Conservation (phyloP, 2,329 filamentous ascomycete species). For the Colletotrichum sidae region DNA sequence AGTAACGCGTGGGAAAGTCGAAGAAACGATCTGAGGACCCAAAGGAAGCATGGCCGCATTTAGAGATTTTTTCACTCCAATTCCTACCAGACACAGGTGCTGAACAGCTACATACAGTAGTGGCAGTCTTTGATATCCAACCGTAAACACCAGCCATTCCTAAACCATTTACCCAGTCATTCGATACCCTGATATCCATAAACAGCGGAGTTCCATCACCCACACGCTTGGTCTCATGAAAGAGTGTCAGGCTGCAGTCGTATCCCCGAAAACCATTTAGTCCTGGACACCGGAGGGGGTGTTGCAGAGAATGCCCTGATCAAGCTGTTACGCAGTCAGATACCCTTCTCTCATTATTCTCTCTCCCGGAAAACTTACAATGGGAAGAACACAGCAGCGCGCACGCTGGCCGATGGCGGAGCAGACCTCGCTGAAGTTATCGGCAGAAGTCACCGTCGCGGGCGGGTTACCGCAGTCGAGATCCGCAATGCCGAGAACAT, state of each 20-base stretch:
- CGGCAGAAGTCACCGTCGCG: constrained; percentile 49
- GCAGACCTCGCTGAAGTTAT: constrained; percentile 60
- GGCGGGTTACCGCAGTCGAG: constrained; percentile 65
- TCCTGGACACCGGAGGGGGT: constrained; percentile 46
- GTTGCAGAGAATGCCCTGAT: constrained; percentile 51
- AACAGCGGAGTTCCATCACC: no score
- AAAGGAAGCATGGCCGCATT: no score
- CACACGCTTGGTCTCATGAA: no score
- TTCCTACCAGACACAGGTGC: no score
- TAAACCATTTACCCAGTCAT: no score
- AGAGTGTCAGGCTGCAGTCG: no score
- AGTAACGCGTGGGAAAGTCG: no score
- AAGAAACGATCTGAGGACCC: no score
- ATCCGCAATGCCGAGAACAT: constrained; percentile 68
- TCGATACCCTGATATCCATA: not conserved
- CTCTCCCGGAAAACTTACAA: constrained; percentile 41
- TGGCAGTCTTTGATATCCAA: no score
- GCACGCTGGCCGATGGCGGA: constrained; percentile 63
- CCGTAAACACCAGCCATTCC: no score
- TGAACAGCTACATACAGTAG: no score
- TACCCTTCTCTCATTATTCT: not conserved
- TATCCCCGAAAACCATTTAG: constrained; percentile 30
- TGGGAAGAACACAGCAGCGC: constrained; percentile 67
- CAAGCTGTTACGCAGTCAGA: constrained; percentile 39
- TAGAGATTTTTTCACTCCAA: no score